Conservation (phyloP, 306 rosid species). For the Prunus davidiana region DNA sequence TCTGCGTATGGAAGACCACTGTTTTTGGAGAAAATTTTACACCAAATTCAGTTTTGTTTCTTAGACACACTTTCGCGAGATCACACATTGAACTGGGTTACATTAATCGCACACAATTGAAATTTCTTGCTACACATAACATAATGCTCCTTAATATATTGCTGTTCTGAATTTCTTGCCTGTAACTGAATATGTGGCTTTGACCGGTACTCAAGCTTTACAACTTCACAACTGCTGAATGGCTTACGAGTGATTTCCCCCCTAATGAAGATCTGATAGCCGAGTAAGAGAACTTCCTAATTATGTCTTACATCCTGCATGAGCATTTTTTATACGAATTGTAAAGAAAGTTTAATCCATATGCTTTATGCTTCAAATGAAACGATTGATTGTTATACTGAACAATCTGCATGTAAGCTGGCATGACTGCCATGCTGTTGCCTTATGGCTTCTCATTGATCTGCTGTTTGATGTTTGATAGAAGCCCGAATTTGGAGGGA, state of each 20-base stretch:
- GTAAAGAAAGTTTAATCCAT: background rate
- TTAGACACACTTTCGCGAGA: background rate
- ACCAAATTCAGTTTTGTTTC: background rate
- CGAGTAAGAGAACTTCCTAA: conserved; percentile 9
- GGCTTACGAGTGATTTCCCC: conserved; percentile 3
- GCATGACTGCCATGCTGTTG: background rate
- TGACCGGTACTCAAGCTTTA: conserved; percentile 12
- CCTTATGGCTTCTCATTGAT: background rate
- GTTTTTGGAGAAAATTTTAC: background rate
- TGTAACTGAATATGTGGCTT: conserved; percentile 4
- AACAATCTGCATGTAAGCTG: too few relatives aligned
- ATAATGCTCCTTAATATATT: background rate
- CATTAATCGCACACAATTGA: background rate
- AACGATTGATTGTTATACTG: background rate
- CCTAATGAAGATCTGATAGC: conserved; percentile 2
- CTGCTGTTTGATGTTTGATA: background rate
- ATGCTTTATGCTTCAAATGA: background rate
- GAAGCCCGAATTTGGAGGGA: conserved; percentile 11
- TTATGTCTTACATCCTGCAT: background rate
- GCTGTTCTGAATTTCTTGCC: background rate
- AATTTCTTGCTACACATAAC: background rate
- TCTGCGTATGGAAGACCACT: background rate
- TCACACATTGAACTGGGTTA: background rate
- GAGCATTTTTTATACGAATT: too few relatives aligned
- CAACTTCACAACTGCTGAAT: conserved; percentile 16